Base-by-base conservation (phyloP, 345 rosid species). In the Dipteronia dyeriana region DNA sequence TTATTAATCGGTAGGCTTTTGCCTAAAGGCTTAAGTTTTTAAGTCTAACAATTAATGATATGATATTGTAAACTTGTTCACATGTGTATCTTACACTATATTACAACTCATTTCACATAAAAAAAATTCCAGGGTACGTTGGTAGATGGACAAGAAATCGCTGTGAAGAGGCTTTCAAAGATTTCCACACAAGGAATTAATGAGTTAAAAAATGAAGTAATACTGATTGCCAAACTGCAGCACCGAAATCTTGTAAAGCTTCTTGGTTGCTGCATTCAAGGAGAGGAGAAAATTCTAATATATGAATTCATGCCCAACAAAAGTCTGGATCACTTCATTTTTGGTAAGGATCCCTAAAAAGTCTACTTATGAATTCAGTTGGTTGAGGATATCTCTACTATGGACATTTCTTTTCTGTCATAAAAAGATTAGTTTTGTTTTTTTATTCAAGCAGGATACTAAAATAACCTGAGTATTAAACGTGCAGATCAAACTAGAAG, bases 161-260 rank as follows among this genome's bases (percentile, higher is more conserved):
- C 88, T 7, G 86, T 89, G 62, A 89, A 89, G 65, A 85, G 90
- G 77, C 83, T 87, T 12, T 86, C 90, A 0, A 63, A 22, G 51
- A 77, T 65, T 74, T 89, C 92, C 12, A 81, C 87, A 7, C 88
- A 84, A 79, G 92, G 92, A 45, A 0, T 66, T 34, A 66, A 68
- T 10, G 92, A 88, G 76, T 85, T 89, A 67, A 86, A 77, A 77
- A 88, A 82, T 20, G 89, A 88, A 69, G 88, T 81, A 4, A 80
- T 62, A 22, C 47, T 85, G 41, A 83, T 88, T 10, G 85, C 87
- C 10, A 86, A 86, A 74, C 86, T 88, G 68, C 91, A 86, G 57
- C 90, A 86, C 64, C 79, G 86, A 26, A 88, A 88, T 68, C 86
- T 88, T 23, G 91, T 86, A 20, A 82, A 75, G 73, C 86, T 88